phyloP scores from a whole-genome alignment of 2,329 filamentous ascomycete genomes.

The Colletotrichum euphorbiae region DNA sequence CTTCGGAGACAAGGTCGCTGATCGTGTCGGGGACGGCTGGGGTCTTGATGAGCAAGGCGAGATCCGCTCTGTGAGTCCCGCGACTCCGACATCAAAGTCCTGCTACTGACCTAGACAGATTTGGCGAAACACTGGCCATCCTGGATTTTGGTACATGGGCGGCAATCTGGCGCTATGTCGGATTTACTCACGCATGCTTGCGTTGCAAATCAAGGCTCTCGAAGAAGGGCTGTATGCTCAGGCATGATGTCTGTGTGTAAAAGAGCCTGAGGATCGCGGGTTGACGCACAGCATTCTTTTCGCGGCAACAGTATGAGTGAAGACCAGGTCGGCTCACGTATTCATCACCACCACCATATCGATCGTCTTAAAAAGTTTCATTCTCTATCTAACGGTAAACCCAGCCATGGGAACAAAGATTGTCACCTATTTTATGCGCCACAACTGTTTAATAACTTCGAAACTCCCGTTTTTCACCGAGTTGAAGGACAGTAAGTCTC shows the following conservation, averaged over 20 bases:
- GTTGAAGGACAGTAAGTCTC: too few relatives aligned
- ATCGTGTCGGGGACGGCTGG: conserved; percentile 70
- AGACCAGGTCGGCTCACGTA: too few relatives aligned
- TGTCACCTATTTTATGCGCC: too few relatives aligned
- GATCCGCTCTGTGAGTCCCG: conserved; percentile 45
- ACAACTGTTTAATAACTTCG: too few relatives aligned
- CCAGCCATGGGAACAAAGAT: too few relatives aligned
- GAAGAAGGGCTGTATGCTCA: conserved; percentile 53
- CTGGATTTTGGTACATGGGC: conserved; percentile 74
- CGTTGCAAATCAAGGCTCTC: conserved; percentile 63
- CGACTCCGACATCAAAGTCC: neutral
- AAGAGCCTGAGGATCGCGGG: neutral
- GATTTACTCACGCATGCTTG: conserved; percentile 67
- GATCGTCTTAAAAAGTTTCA: too few relatives aligned
- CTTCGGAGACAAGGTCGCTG: conserved; percentile 71
- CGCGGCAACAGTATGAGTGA: too few relatives aligned
- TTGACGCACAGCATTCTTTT: too few relatives aligned
- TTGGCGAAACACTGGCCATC: conserved; percentile 71
- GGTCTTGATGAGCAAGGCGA: conserved; percentile 70
- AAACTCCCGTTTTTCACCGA: too few relatives aligned
- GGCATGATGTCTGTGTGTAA: conserved; percentile 41
- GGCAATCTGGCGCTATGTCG: conserved; percentile 73
- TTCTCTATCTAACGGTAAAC: too few relatives aligned
- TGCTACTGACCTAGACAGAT: conserved; percentile 50
- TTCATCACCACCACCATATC: too few relatives aligned